Conservation (phyloP, 129 eudicot species). For the Daucus carota region DNA sequence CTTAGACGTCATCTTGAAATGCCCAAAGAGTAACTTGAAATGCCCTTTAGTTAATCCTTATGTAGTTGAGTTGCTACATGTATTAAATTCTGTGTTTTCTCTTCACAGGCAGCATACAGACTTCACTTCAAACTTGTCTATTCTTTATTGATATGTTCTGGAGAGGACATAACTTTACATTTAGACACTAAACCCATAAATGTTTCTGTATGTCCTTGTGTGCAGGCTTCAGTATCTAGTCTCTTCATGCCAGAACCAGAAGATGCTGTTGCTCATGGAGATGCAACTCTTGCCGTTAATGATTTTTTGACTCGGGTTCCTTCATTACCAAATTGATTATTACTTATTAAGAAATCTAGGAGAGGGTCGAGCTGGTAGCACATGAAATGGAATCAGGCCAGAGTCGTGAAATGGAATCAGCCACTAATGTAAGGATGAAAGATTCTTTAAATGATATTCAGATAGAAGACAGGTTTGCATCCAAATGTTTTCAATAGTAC, state of each 20-base stretch:
- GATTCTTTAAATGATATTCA: not conserved
- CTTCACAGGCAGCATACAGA: not conserved
- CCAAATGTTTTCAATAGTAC: not conserved
- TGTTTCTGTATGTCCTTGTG: not conserved
- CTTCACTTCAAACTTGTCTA: not conserved
- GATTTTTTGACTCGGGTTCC: constrained; percentile 76
- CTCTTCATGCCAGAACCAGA: constrained; percentile 92
- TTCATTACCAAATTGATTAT: constrained; percentile 17
- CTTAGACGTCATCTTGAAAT: constrained; percentile 4
- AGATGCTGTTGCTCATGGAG: constrained; percentile 95
- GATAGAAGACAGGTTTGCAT: not conserved
- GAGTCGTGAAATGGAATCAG: no score
- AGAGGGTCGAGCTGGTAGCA: not conserved
- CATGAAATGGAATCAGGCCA: not conserved
- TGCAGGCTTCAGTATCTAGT: constrained; percentile 60
- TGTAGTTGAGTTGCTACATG: not conserved
- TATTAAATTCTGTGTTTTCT: not conserved
- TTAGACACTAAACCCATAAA: not conserved
- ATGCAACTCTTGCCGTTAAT: constrained; percentile 89
- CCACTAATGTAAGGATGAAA: not conserved
- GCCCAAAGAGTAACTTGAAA: not conserved
- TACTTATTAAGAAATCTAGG: not conserved
- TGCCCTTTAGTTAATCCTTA: not conserved
- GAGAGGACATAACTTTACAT: not conserved
- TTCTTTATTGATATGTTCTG: not conserved